These are phyloP conservation scores for Ceratopteris richardii DNA, from an alignment of 75 land plant species.

Conservation along the genomic window DNA sequence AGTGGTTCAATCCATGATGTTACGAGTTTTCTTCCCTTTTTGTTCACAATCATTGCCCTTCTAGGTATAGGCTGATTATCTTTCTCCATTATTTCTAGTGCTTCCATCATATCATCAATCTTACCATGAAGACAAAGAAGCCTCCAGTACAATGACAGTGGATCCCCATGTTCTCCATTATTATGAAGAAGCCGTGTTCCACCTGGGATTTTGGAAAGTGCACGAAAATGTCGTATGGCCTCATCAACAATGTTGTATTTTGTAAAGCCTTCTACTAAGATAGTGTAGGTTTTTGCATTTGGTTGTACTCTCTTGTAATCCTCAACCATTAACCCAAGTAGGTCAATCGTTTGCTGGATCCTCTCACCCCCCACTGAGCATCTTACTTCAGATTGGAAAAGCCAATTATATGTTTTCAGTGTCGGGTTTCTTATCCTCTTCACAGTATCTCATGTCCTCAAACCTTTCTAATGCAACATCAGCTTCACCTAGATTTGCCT, in stretches of 20 bases:
- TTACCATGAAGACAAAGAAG: slow-evolving; percentile 93
- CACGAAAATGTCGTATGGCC: slow-evolving; percentile 96
- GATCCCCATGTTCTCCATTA: slow-evolving; percentile 88
- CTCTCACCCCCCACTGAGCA: slow-evolving; percentile 45
- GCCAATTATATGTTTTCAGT: slow-evolving; percentile 91
- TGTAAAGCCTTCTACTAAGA: slow-evolving; percentile 84
- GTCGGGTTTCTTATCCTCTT: slow-evolving; percentile 63
- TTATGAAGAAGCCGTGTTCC: slow-evolving; percentile 50
- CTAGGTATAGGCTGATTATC: slow-evolving; percentile 77
- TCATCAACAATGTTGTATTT: slow-evolving; percentile 70
- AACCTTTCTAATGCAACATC: slow-evolving; percentile 86
- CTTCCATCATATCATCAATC: slow-evolving; percentile 81
- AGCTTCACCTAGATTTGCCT: slow-evolving; percentile 89
- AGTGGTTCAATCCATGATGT: slow-evolving; percentile 99
- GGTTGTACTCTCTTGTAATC: slow-evolving; percentile 77
- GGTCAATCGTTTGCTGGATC: slow-evolving; percentile 77
- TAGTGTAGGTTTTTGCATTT: slow-evolving; percentile 81
- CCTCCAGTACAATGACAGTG: slow-evolving; percentile 87
- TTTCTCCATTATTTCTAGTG: slow-evolving; percentile 75
- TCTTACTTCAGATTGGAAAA: slow-evolving; percentile 81
- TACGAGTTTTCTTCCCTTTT: slow-evolving; percentile 83
- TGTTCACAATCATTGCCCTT: slow-evolving; percentile 85
- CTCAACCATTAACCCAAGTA: slow-evolving; percentile 95
- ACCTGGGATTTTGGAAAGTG: slow-evolving; percentile 53
- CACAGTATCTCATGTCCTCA: slow-evolving; percentile 90